Base-by-base conservation (phyloP, 2,329 filamentous ascomycete species). In the Thielaviopsis musarum region DNA sequence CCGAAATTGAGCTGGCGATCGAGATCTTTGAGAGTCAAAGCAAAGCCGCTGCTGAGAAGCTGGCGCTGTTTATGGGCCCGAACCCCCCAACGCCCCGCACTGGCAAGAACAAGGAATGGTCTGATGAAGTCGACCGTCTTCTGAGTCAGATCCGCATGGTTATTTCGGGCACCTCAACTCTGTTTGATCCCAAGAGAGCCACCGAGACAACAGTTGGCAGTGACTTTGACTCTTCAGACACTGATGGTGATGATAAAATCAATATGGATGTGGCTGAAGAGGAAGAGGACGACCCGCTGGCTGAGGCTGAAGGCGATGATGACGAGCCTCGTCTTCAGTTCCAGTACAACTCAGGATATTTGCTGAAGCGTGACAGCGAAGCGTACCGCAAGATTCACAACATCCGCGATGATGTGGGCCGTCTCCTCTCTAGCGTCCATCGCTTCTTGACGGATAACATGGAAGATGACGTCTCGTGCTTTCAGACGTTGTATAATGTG, bases 21-120 rank as follows among this genome's bases (percentile, higher is more conserved):
- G 85, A 91, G 66, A 73, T 98, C 0, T 97, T 96, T 66, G 84
- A 91, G 64, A 85, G 84, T 1, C 91, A 97, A 70, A 85, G 87
- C 5, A 82, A 82, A 60, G 83, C 81, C 49, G 91, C 91, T 1
- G 79, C 91, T 62, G 75, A 83, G 61, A 83, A 88, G 62, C 73
- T 98, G 13, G 80, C 82, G 63, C 80, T 84, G 7, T 77, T 98
- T n/a, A 94, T 89, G 67, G 84, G 87, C 63, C 84, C 88, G 53
- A 80, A 85, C 41, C 85, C 90, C 1, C 85, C 83, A 2, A 85
- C 97, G 58, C 94, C 90, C 70, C 82, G 91, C 60, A 91, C 91
- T 65, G 93, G 93, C 45, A 95, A 91, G 69, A 94, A 95, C 65
- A 98, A 97, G 71, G 91, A 96, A 66, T 98, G 93, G 93, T 96